Conservation (phyloP, 805 yeast species). For the Maudiozyma barnettii region DNA sequence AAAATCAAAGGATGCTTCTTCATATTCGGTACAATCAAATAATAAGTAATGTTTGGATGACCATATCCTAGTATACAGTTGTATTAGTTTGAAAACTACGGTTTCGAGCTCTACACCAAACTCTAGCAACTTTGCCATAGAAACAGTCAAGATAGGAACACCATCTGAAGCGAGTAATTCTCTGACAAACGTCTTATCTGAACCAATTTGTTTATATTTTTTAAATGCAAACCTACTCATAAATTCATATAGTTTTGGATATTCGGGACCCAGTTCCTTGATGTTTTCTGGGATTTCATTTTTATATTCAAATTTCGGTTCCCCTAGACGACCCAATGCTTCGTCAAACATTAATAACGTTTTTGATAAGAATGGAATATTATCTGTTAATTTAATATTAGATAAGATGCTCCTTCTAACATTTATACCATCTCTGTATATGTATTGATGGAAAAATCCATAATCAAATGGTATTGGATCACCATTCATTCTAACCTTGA, state of each 20-base stretch:
- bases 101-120: conserved; percentile 37
- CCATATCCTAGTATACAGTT: conserved; percentile 63
- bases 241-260: conserved; percentile 54
- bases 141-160: conserved; percentile 52
- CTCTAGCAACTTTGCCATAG: conserved; percentile 32
- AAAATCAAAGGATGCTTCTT: conserved; percentile 20
- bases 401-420: conserved; percentile 23
- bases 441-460: conserved; percentile 37
- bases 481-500: conserved; percentile 13
- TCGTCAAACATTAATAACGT: conserved; percentile 38
- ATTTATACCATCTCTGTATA: conserved; percentile 41
- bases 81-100: conserved; percentile 50
- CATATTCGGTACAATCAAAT: conserved; percentile 59
- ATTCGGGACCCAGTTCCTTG: conserved; percentile 39
- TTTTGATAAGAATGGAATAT: conserved; percentile 13
- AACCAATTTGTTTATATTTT: conserved; percentile 32
- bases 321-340: conserved; percentile 42
- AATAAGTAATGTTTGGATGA: conserved; percentile 53
- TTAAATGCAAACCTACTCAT: conserved; percentile 58
- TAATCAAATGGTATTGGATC: conserved; percentile 21
- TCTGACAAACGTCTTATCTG: conserved; percentile 38
- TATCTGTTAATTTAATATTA: conserved; percentile 11
- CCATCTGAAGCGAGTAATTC: conserved; percentile 68
- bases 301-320: conserved; percentile 47
- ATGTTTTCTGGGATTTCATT: conserved; percentile 48